Evolutionary conservation across 345 rosid genomes (phyloP).

Genomic region (Litchi chinensis): DNA sequence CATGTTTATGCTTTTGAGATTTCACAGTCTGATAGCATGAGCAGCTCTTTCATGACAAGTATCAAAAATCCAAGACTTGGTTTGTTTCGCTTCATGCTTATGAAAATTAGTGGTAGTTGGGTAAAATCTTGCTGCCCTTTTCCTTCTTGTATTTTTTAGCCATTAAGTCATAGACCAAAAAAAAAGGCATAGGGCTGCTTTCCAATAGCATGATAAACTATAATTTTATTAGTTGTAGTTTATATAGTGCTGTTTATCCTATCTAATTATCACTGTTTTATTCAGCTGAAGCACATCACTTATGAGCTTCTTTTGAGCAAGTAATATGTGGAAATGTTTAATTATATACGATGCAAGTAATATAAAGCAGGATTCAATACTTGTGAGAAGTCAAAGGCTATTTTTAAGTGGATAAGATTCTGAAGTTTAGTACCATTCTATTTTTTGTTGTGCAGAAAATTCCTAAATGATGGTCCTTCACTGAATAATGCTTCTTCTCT

Average conservation of each 20-base stretch:
- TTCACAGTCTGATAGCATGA: background rate
- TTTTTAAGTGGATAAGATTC: background rate
- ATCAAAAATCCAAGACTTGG: background rate
- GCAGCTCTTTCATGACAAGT: background rate
- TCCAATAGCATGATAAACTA: background rate
- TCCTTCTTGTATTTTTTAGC: background rate
- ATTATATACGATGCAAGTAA: background rate
- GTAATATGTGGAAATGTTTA: background rate
- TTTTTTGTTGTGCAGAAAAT: slow-evolving; percentile 49
- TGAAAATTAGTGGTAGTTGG: background rate
- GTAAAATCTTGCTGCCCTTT: background rate
- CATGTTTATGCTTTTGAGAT: background rate
- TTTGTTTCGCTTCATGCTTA: background rate
- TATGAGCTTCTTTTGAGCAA: background rate
- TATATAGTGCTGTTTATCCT: background rate
- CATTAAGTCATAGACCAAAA: background rate
- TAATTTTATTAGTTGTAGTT: too few relatives aligned
- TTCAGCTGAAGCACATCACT: background rate
- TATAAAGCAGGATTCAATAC: slow-evolving; percentile 6
- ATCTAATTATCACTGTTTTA: too few relatives aligned
- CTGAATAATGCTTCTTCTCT: slow-evolving; percentile 29
- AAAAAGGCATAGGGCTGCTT: background rate
- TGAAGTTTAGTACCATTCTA: slow-evolving; percentile 17
- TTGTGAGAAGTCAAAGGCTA: slow-evolving; percentile 5
- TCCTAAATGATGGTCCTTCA: slow-evolving; percentile 48